A percentile compares a stretch with the other conserved stretches of the same genome.
Evolutionary conservation across 2,329 filamentous ascomycete species (phyloP).

Genomic region (Aspergillus sp.): DNA sequence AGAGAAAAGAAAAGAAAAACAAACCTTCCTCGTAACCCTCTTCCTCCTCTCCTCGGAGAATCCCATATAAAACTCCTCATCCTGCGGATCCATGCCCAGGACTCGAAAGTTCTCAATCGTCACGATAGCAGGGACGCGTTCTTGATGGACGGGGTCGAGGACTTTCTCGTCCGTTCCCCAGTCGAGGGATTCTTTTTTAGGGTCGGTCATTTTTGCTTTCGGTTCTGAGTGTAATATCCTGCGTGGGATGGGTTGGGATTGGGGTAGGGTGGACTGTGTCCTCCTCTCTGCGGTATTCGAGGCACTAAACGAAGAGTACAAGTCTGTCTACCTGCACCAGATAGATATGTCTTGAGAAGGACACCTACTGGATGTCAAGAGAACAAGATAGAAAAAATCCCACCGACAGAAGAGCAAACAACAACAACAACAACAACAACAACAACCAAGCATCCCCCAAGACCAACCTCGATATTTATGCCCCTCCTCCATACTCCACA

Average conservation of each 20-base stretch:
- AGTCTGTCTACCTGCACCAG: no score
- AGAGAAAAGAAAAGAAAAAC: background rate
- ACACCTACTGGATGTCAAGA: no score
- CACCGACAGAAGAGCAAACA: no score
- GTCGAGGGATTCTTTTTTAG: background rate
- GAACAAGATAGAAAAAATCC: no score
- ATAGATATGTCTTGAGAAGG: no score
- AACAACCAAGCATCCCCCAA: no score
- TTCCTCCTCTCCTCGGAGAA: constrained; percentile 24
- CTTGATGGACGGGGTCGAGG: constrained; percentile 1
- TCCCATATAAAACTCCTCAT: constrained; percentile 31
- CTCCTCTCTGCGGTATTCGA: background rate
- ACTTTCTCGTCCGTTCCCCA: constrained; percentile 3
- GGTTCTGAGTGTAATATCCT: no score
- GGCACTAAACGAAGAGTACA: background rate
- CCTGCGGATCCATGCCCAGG: constrained; percentile 24
- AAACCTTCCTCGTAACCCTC: constrained; percentile 12
- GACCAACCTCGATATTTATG: no score
- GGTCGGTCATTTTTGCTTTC: background rate
- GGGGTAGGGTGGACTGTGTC: no score
- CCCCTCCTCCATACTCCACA: no score
- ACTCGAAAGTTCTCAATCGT: constrained; percentile 30
- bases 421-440: no score
- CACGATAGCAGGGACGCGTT: constrained; percentile 12
- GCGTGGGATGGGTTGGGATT: no score